phyloP scores from a whole-genome alignment of 129 eudicot species.

The Tagetes patula region DNA sequence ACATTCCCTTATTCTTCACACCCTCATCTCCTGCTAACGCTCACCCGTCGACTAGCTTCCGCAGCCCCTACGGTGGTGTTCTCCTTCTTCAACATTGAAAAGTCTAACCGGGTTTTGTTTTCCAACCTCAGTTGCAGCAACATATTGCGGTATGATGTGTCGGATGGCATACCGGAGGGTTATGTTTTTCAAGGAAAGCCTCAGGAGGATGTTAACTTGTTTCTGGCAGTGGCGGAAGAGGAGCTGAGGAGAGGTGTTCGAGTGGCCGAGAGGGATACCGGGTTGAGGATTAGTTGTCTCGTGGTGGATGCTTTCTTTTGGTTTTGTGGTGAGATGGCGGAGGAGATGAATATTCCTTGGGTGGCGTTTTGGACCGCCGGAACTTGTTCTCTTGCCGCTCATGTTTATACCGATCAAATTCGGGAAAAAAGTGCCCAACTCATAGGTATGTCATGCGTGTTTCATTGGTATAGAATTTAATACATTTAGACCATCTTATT shows the following conservation, averaged over 20 bases:
- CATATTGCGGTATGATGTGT: conserved; percentile 39
- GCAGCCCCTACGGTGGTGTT: conserved; percentile 41
- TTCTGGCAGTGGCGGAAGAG: conserved; percentile 49
- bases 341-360: conserved; percentile 53
- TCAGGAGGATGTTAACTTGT: conserved; percentile 50
- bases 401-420: conserved; percentile 50
- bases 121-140: conserved; percentile 20
- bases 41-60: conserved; percentile 44
- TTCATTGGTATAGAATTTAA: background rate
- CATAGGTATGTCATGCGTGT: conserved; percentile 30
- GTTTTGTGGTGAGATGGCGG: conserved; percentile 59
- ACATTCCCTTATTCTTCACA: conserved; percentile 67
- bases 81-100: conserved; percentile 46
- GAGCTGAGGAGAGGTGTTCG: conserved; percentile 44
- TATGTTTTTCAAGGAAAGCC: conserved; percentile 44
- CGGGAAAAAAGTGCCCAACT: conserved; percentile 31
- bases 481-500: too few relatives aligned
- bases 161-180: conserved; percentile 55
- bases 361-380: conserved; percentile 60
- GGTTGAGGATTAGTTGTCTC: conserved; percentile 44
- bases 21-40: conserved; percentile 47
- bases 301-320: conserved; percentile 64
- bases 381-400: conserved; percentile 43
- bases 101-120: conserved; percentile 33
- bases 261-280: conserved; percentile 43